phyloP scores from a whole-genome alignment of 2,329 filamentous ascomycete genomes.

The Volutella citrinella region DNA sequence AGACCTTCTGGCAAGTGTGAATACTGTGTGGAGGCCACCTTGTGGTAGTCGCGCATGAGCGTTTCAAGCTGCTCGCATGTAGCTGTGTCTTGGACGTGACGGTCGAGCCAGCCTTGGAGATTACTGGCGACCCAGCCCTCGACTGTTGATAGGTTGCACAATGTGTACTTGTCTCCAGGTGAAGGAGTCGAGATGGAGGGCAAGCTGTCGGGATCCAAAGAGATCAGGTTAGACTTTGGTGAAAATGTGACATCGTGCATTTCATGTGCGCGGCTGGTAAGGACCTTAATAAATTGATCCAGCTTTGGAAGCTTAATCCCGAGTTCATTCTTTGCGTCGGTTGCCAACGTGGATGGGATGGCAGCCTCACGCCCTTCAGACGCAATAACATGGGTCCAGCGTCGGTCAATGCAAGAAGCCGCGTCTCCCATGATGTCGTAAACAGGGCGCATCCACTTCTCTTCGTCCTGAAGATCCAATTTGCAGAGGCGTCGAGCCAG shows the following conservation, averaged over 20 bases:
- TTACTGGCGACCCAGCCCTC: conserved; percentile 47
- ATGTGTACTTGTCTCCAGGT: too few relatives aligned
- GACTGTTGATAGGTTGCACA: too few relatives aligned
- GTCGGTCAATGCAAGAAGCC: not conserved
- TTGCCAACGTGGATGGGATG: not conserved
- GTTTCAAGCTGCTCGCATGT: too few relatives aligned
- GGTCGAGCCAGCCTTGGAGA: conserved; percentile 37
- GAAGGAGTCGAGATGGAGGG: too few relatives aligned
- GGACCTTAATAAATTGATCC: conserved; percentile 13
- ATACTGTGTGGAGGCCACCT: too few relatives aligned
- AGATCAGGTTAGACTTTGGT: too few relatives aligned
- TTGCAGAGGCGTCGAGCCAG: conserved; percentile 13
- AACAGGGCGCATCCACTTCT: conserved; percentile 7
- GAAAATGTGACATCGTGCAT: too few relatives aligned
- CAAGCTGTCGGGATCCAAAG: too few relatives aligned
- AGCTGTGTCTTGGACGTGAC: too few relatives aligned
- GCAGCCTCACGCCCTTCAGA: too few relatives aligned
- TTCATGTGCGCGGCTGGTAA: conserved; percentile 4
- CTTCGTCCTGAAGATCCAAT: not conserved
- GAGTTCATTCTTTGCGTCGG: conserved; percentile 2
- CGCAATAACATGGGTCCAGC: too few relatives aligned
- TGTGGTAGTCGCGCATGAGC: too few relatives aligned
- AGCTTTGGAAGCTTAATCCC: conserved; percentile 10
- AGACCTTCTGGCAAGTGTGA: conserved; percentile 39
- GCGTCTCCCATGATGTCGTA: conserved; percentile 3